Evolutionary conservation across 805 yeast genomes (phyloP).

Genomic region (Spathaspora hagerdaliae): DNA sequence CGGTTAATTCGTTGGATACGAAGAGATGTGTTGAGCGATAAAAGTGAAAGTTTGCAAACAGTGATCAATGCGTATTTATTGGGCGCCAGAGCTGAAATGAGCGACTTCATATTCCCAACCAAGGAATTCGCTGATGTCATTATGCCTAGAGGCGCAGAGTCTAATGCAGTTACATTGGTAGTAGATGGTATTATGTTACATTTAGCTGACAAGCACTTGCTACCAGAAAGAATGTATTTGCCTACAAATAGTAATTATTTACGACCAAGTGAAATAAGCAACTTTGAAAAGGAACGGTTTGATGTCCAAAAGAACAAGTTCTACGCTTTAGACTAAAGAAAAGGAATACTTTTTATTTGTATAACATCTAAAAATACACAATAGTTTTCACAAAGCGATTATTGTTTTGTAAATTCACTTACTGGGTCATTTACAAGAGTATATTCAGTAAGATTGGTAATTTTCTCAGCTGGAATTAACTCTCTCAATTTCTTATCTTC

Average conservation of each 20-base stretch:
- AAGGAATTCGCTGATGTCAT: slow-evolving; percentile 72
- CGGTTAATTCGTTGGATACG: slow-evolving; percentile 77
- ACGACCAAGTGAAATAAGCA: slow-evolving; percentile 19
- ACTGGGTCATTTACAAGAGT: slow-evolving; percentile 57
- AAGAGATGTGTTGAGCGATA: slow-evolving; percentile 28
- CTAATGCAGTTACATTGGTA: slow-evolving; percentile 52
- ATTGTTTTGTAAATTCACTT: slow-evolving; percentile 17
- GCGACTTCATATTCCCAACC: slow-evolving; percentile 61
- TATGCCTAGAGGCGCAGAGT: slow-evolving; percentile 66
- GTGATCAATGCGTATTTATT: slow-evolving; percentile 48
- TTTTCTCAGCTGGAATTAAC: slow-evolving; percentile 43
- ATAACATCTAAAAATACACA: background rate
- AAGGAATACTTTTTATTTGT: background rate
- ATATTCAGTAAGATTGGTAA: slow-evolving; percentile 44
- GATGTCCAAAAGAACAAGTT: slow-evolving; percentile 40
- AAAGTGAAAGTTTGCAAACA: slow-evolving; percentile 22
- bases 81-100: slow-evolving; percentile 62
- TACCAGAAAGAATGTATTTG: slow-evolving; percentile 10
- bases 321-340: slow-evolving; percentile 34
- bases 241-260: slow-evolving; percentile 19
- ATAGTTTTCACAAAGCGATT: background rate
- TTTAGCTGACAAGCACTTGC: slow-evolving; percentile 11
- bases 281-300: slow-evolving; percentile 28
- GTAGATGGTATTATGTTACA: slow-evolving; percentile 58
- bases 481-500: slow-evolving; percentile 63